Evolutionary conservation across 2,329 filamentous ascomycete genomes (phyloP), one percentile per base, ranked within the genome.

Genomic region (Hypoxylon sp.): DNA sequence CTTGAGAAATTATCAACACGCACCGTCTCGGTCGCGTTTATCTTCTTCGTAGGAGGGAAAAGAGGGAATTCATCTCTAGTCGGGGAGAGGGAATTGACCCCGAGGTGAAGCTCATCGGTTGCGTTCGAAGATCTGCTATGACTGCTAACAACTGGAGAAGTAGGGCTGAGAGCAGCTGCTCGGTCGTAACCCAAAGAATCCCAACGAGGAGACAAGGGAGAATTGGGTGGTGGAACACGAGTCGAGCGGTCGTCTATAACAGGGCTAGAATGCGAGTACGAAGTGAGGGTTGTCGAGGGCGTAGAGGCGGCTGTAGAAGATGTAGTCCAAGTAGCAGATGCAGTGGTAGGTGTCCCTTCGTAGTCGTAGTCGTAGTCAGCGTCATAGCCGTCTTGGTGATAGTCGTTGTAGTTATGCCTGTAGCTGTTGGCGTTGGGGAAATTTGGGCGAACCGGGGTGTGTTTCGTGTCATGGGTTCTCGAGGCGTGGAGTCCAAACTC

Each of bases 1-100:
- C 87, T 83, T n/a, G 87, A 89, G 75, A 89, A 89, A 77, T 89
- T 89, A 73, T 85, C 84, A 50, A 87, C 80, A 50, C 77, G 74
- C 70, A 80, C 78, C 57, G 74, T 76, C 74, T 77, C 82, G 76
- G 67, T 65, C 54, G 75, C 68, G 35, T 72, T 79, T 19, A 76
- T 64, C 63, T 67, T 76, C 48, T 70, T 68, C 33, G 68, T 72
- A 44, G 76, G 75, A 29, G 70, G 39, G 17, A 44, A 44, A 17
- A 53, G 44, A 19, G 75, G 70, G 39, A 73, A 75, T 44, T 73
- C 72, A 68, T 78, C 74, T 68, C 74, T 73, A 22, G 67, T 69
- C 35, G 73, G 73, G 2, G 70, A 73, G 46, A 73, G 46, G 31
- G 72, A 74, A 61, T 72, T 71, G 14, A 67, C 59, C 44, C 66